Evolutionary conservation across 2,329 filamentous ascomycete genomes (phyloP).

Genomic region (Shiraia bambusicola): DNA sequence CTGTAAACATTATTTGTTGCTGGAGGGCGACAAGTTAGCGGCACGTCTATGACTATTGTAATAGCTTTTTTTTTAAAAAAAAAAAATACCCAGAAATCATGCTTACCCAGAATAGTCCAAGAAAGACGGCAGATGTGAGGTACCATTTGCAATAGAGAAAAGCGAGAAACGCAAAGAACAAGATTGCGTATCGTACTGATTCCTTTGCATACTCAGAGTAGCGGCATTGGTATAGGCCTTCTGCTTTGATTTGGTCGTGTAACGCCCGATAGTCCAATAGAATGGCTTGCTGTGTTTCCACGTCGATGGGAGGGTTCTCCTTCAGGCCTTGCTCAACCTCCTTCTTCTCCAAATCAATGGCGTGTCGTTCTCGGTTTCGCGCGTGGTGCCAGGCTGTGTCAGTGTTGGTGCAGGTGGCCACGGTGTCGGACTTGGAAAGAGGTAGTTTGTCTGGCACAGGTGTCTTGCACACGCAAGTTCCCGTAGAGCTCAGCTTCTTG

Average conservation of each 20-base stretch:
- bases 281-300: slow-evolving; percentile 57
- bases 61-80: too few species aligned
- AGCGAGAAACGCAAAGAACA: slow-evolving; percentile 55
- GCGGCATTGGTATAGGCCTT: slow-evolving; percentile 60
- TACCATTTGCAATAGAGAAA: slow-evolving; percentile 57
- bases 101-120: slow-evolving; percentile 63
- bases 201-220: slow-evolving; percentile 63
- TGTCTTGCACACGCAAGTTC: too few species aligned
- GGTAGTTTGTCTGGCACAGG: slow-evolving; percentile 1
- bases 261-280: slow-evolving; percentile 57
- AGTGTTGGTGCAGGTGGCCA: too few species aligned
- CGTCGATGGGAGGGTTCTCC: slow-evolving; percentile 56
- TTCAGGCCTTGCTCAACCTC: slow-evolving; percentile 41
- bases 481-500: too few species aligned
- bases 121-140: slow-evolving; percentile 57
- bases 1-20: slow-evolving; percentile 70
- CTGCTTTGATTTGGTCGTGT: slow-evolving; percentile 56
- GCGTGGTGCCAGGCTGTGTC: slow-evolving; percentile 17
- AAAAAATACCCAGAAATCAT: slow-evolving; percentile 13
- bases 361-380: slow-evolving; percentile 33
- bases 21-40: too few species aligned
- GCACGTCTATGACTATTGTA: too few species aligned
- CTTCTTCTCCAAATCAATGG: slow-evolving; percentile 36
- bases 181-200: slow-evolving; percentile 53
- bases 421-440: slow-evolving; percentile 7